Evolutionary conservation across 2,329 filamentous ascomycete species (phyloP).

Genomic region (Monilinia laxa): DNA sequence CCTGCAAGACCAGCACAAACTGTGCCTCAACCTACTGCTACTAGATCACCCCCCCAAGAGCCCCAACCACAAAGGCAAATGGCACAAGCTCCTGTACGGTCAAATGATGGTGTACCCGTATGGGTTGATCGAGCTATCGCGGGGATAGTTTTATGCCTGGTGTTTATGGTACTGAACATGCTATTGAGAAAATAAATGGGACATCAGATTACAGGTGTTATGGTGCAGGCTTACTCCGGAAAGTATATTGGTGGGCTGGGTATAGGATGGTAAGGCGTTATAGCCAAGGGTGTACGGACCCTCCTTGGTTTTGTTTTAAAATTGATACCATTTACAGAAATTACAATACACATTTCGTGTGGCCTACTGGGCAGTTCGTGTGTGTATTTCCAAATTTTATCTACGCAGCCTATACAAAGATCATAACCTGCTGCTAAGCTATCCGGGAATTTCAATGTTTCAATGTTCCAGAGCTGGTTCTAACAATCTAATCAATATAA

Average conservation of each 20-base stretch:
- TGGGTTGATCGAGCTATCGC: conserved; percentile 84
- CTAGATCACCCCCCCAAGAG: conserved; percentile 16
- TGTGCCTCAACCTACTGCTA: conserved; percentile 40
- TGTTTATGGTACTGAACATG: conserved; percentile 66
- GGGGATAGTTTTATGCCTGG: conserved; percentile 66
- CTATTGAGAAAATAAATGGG: conserved; percentile 26
- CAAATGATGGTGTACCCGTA: conserved; percentile 56
- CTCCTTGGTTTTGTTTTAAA: neutral
- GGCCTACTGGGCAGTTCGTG: neutral
- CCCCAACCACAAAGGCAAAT: conserved; percentile 14
- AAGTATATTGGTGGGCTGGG: neutral
- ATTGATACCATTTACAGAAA: conserved; percentile 13
- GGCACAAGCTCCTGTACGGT: conserved; percentile 34
- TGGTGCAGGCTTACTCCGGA: neutral
- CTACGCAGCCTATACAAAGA: neutral
- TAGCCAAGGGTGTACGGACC: neutral
- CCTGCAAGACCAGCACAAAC: conserved; percentile 38
- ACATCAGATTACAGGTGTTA: neutral
- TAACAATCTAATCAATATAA: too few species aligned
- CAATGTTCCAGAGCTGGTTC: too few species aligned
- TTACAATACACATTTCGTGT: neutral
- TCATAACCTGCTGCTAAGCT: neutral
- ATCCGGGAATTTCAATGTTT: too few species aligned
- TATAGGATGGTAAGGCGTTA: conserved; percentile 4
- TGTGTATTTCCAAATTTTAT: neutral